Base-by-base conservation (phyloP, 2,329 filamentous ascomycete species). In the Bretziella fagacearum region DNA sequence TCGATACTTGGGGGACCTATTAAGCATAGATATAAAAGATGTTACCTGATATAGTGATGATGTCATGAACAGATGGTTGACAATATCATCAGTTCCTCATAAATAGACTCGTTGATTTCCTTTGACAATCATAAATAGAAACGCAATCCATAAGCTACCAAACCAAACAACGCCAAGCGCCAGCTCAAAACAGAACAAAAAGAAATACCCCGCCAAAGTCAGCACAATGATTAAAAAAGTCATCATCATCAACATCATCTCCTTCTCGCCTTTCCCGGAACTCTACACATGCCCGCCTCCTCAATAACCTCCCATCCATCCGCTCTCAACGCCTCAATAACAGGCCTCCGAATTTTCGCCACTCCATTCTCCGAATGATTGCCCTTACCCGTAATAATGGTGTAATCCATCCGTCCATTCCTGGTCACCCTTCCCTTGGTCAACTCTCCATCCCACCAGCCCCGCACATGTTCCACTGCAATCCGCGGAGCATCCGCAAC, bases 241-340 rank as follows among this genome's bases (percentile, higher is more conserved):
- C 15, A 18, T 20, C 13, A 33, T 15, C 6, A 20, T 6, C 17
- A 26, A 18, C 33, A 17, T 20, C 22, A 26, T 26, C 44, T 22
- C 11, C 23, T 20, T 26, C 15, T 32, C 10, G n/a, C 22, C 13
- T 13, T 26, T 13, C 42, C 49, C 26, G 44, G 76, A 13, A 95
- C 74, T 43, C 78, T 63, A 56, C 89, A 71, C 30, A 74, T 71
- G 0, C 86, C 87, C 23, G 74, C 77, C 36, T 77, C 71, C 37
- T 81, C 70, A 58, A 85, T 74, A 27, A 91, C 67, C 58, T 74
- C 85, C 89, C 89, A 96, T 0, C 86, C 86, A 51, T 89, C 83
- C 37, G 74, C 70, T 32, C 78, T 69, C 35, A 96, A 65, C 57
- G 78, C 79, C 56, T 76, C 79, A 40, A 73, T 78, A n/a, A 96